Evolutionary conservation across 176 grass and related monocot genomes (phyloP).

Genomic region (Miscanthus lutarioriparius): DNA sequence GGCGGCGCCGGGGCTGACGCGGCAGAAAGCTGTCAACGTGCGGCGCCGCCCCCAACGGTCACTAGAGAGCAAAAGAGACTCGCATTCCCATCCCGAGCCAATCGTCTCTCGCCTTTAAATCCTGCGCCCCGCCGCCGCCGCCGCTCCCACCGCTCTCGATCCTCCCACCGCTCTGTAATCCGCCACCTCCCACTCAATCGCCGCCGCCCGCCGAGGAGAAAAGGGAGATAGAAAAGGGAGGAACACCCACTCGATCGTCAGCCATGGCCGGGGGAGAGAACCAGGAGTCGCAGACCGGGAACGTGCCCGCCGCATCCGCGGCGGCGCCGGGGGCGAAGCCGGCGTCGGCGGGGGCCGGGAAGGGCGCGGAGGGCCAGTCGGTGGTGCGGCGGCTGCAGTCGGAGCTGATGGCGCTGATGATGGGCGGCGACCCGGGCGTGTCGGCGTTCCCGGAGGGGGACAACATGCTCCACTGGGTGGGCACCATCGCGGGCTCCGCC

Average conservation of each 20-base stretch:
- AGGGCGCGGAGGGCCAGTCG: constrained; percentile 72
- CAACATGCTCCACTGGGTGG: constrained; percentile 90
- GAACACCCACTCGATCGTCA: not conserved
- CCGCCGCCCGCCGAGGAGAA: not conserved
- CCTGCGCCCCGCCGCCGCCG: not conserved
- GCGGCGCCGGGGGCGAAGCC: constrained; percentile 41
- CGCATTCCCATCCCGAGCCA: constrained; percentile 6
- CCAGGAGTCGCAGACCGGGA: constrained; percentile 62
- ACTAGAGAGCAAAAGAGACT: not conserved
- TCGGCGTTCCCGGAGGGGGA: constrained; percentile 93
- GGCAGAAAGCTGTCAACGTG: not conserved
- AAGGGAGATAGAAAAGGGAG: no score
- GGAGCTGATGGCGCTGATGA: constrained; percentile 97
- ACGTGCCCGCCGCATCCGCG: constrained; percentile 34
- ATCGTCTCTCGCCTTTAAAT: constrained; percentile 22
- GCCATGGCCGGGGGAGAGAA: constrained; percentile 59
- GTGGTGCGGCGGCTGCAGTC: constrained; percentile 84
- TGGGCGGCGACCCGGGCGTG: constrained; percentile 84
- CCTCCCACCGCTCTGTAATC: not conserved
- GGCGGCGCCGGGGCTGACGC: not conserved
- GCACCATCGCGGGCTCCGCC: constrained; percentile 76
- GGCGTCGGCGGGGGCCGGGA: not conserved
- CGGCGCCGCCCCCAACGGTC: constrained; percentile 37
- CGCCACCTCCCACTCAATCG: not conserved
- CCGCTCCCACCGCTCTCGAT: not conserved